Percentiles rank a stretch among this genome's conserved stretches.
These are phyloP conservation scores for Diplodia seriata DNA, from an alignment of 2,329 filamentous ascomycete species.

Conservation along the genomic window DNA sequence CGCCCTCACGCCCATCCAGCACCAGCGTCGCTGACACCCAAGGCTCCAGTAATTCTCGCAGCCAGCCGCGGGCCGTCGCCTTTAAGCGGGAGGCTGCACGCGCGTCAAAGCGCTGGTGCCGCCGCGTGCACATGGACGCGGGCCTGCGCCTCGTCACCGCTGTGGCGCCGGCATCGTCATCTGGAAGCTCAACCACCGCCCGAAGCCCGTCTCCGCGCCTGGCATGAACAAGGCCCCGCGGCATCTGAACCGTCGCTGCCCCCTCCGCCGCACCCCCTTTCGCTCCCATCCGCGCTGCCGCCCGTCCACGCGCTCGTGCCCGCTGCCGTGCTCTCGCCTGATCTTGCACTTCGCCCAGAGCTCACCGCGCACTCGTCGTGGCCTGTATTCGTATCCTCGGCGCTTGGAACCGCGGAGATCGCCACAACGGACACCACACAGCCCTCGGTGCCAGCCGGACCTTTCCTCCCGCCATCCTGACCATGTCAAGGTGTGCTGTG, in stretches of 20 bases:
- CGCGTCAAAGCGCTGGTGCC: conserved; percentile 17
- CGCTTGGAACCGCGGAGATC: conserved; percentile 19
- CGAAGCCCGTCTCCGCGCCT: conserved; percentile 19
- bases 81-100: conserved; percentile 4
- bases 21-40: conserved; percentile 1
- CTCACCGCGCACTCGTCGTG: conserved; percentile 25
- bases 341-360: conserved; percentile 2
- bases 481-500: conserved; percentile 17
- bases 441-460: neutral
- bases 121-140: conserved; percentile 6
- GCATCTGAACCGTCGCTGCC: neutral
- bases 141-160: conserved; percentile 29
- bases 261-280: neutral
- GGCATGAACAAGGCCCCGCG: conserved; percentile 20
- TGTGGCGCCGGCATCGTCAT: conserved; percentile 30
- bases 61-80: conserved; percentile 6
- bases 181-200: conserved; percentile 26
- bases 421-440: conserved; percentile 18
- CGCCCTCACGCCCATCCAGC: neutral
- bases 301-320: neutral
- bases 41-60: neutral
- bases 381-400: conserved; percentile 29
- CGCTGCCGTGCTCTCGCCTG: neutral
- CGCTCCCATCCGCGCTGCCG: neutral
- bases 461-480: conserved; percentile 4